Percentiles rank a stretch among this genome's conserved stretches.
These are phyloP conservation scores for Cordyceps cateniannulata DNA, from an alignment of 2,329 filamentous ascomycete genomes.

Conservation along the genomic window DNA sequence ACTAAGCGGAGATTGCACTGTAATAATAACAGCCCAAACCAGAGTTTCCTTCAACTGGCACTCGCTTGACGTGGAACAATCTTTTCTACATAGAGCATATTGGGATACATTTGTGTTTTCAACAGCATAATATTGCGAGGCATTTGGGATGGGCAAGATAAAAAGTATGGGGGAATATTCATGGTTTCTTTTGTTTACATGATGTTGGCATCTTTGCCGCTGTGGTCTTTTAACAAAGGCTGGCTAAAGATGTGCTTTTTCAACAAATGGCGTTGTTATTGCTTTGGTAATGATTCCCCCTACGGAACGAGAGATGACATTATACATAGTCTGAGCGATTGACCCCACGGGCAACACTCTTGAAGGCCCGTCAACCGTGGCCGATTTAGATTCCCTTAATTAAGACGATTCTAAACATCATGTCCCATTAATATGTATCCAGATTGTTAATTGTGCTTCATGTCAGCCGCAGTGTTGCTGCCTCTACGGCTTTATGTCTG, in stretches of 20 bases:
- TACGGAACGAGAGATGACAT: slow-evolving; percentile 23
- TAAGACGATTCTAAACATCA: slow-evolving; percentile 12
- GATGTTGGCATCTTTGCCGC: slow-evolving; percentile 9
- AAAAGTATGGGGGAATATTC: slow-evolving; percentile 19
- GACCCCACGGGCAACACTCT: slow-evolving; percentile 3
- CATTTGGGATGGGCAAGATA: slow-evolving; percentile 27
- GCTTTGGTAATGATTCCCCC: slow-evolving; percentile 31
- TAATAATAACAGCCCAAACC: slow-evolving; percentile 24
- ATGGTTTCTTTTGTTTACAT: slow-evolving; percentile 17
- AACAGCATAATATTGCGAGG: slow-evolving; percentile 39
- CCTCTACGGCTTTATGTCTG: neutral
- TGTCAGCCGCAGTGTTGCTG: too few species aligned
- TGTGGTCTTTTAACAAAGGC: neutral
- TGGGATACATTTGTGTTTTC: slow-evolving; percentile 34
- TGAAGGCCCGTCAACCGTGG: slow-evolving; percentile 39
- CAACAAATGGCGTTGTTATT: slow-evolving; percentile 32
- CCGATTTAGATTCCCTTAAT: slow-evolving; percentile 24
- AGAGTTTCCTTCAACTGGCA: slow-evolving; percentile 34
- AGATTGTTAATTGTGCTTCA: neutral
- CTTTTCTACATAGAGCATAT: slow-evolving; percentile 25
- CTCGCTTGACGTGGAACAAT: slow-evolving; percentile 30
- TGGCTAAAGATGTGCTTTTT: slow-evolving; percentile 29
- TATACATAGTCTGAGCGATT: slow-evolving; percentile 9
- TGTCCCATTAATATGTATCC: neutral
- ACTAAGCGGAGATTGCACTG: slow-evolving; percentile 29